These are phyloP conservation scores for Solanum arcanum DNA, from an alignment of 257 asterid species.

Conservation along the genomic window DNA sequence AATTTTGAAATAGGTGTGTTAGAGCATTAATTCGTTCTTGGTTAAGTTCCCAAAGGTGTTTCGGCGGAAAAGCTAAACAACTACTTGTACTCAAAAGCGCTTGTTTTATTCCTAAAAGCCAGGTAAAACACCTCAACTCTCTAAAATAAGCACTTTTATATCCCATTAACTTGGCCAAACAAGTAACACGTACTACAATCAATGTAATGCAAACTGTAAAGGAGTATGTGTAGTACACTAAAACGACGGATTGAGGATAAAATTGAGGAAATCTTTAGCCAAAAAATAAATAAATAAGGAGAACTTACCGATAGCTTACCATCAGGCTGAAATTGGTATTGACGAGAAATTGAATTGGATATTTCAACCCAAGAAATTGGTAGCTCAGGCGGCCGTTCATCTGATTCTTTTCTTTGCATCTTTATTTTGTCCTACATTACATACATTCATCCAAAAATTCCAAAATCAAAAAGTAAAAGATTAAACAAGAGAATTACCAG, in stretches of 20 bases:
- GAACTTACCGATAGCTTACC: conserved; percentile 64
- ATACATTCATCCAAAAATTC: background rate
- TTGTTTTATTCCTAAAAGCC: background rate
- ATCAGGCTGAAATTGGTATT: conserved; percentile 58
- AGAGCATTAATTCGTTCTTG: background rate
- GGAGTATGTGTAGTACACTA: background rate
- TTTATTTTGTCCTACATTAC: conserved; percentile 43
- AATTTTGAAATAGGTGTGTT: background rate
- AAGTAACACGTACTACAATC: background rate
- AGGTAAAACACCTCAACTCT: background rate
- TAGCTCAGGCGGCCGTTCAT: conserved; percentile 15
- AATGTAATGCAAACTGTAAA: background rate
- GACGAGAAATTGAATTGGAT: conserved; percentile 58
- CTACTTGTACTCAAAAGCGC: background rate
- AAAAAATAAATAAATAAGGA: background rate
- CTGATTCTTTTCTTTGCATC: conserved; percentile 33
- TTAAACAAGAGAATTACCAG: background rate
- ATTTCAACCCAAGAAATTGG: conserved; percentile 80
- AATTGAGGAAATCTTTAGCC: background rate
- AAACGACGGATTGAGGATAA: background rate
- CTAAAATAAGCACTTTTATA: background rate
- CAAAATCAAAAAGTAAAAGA: background rate
- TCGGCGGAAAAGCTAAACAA: background rate
- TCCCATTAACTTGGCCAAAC: background rate
- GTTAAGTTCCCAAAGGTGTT: background rate